phyloP scores from a whole-genome alignment of 1,139 yeast genomes.

The Protomyces lactucae-debilis region DNA sequence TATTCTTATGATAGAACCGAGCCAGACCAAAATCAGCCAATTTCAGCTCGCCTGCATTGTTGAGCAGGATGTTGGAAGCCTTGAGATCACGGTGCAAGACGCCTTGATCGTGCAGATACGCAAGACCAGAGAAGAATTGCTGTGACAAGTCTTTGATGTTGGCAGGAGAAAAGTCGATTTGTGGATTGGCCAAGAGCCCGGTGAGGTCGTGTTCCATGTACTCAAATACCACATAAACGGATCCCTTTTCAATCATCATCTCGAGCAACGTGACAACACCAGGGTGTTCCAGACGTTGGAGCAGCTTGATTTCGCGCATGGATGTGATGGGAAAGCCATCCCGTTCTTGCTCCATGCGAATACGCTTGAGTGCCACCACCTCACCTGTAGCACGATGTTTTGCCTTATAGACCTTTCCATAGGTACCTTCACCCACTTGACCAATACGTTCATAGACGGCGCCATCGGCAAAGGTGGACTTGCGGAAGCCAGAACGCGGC shows the following conservation, averaged over 20 bases:
- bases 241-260: slow-evolving; percentile 76
- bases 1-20: slow-evolving; percentile 44
- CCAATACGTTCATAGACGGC: slow-evolving; percentile 44
- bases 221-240: slow-evolving; percentile 84
- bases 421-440: slow-evolving; percentile 80
- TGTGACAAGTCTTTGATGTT: slow-evolving; percentile 71
- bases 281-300: slow-evolving; percentile 80
- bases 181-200: slow-evolving; percentile 77
- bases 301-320: slow-evolving; percentile 77
- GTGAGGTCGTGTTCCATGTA: slow-evolving; percentile 91
- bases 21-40: slow-evolving; percentile 96
- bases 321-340: slow-evolving; percentile 98
- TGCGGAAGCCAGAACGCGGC: not conserved
- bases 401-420: slow-evolving; percentile 77
- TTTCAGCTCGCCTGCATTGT: slow-evolving; percentile 65
- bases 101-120: slow-evolving; percentile 70
- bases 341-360: slow-evolving; percentile 77
- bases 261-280: slow-evolving; percentile 72
- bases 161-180: slow-evolving; percentile 55
- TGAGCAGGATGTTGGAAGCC: slow-evolving; percentile 76
- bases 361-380: slow-evolving; percentile 74
- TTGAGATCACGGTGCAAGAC: slow-evolving; percentile 91
- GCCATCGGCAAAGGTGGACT: slow-evolving; percentile 16
- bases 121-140: slow-evolving; percentile 74
- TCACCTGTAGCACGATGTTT: slow-evolving; percentile 61